Conservation (phyloP, 208 protist genomes). For the Leishmania amazonensis region DNA sequence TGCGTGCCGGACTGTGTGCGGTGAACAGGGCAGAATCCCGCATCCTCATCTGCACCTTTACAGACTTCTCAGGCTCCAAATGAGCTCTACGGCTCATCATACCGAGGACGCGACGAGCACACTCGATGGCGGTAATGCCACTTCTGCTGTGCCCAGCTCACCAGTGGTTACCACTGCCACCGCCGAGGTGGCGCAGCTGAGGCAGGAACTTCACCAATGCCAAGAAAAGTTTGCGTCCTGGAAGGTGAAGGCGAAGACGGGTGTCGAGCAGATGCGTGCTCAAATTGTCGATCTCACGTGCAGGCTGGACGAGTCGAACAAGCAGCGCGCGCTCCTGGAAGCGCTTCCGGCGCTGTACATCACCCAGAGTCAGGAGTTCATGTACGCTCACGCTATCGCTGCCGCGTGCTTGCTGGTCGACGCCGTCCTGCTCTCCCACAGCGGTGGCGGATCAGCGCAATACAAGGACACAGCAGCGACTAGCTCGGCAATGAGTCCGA, state of each 20-base stretch:
- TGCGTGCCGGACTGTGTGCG: background rate
- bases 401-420: conserved; percentile 21
- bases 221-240: conserved; percentile 67
- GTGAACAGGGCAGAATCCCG: background rate
- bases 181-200: conserved; percentile 31
- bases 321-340: conserved; percentile 1
- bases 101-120: background rate
- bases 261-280: conserved; percentile 72
- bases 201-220: conserved; percentile 52
- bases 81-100: background rate
- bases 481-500: background rate
- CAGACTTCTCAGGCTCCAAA: background rate
- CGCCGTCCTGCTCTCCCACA: background rate
- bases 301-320: conserved; percentile 32
- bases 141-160: background rate
- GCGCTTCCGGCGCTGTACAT: background rate
- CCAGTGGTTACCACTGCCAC: no score
- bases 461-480: background rate
- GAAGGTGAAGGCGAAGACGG: conserved; percentile 77
- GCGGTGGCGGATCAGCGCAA: background rate
- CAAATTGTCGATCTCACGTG: conserved; percentile 59
- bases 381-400: conserved; percentile 9
- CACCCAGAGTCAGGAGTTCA: conserved; percentile 5
- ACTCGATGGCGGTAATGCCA: background rate
- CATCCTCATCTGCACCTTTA: background rate